Percentiles rank a stretch among this genome's conserved stretches.
Conservation (phyloP, 2,329 filamentous ascomycete genomes). For the Xylariaceae sp. region DNA sequence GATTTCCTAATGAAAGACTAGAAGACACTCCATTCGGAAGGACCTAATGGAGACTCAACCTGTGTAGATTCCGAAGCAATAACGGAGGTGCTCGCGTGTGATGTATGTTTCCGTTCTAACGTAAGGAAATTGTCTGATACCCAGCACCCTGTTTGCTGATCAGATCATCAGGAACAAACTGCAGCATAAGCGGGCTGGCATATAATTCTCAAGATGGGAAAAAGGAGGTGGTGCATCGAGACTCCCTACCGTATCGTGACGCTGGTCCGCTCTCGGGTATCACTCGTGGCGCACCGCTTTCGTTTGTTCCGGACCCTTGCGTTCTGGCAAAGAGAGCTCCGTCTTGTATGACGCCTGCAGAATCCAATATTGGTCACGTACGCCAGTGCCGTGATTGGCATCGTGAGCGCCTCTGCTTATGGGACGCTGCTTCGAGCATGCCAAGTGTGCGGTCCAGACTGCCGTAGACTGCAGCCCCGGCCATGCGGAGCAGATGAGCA, state of each 20-base stretch:
- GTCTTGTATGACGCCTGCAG: conserved; percentile 10
- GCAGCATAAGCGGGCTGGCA: too few species aligned
- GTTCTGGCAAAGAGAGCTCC: conserved; percentile 7
- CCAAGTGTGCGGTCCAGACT: conserved; percentile 20
- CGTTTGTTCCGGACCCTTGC: conserved; percentile 7
- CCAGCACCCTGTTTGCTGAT: too few species aligned
- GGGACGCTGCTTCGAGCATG: conserved; percentile 13
- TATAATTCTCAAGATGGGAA: too few species aligned
- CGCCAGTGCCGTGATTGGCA: conserved; percentile 20
- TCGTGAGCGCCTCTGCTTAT: conserved; percentile 18
- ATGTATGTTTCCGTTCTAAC: too few species aligned
- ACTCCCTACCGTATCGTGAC: too few species aligned
- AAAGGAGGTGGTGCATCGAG: too few species aligned
- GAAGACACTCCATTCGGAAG: not conserved
- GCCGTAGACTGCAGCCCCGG: conserved; percentile 15
- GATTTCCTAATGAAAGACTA: conserved; percentile 6
- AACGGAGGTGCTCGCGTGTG: too few species aligned
- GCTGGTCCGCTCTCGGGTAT: too few species aligned
- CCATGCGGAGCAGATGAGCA: conserved; percentile 12
- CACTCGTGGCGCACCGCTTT: not conserved
- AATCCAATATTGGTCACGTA: conserved; percentile 7
- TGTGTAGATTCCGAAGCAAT: not conserved
- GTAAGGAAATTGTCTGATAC: too few species aligned
- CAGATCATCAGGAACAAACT: too few species aligned
- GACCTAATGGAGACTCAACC: not conserved